These are phyloP conservation scores for Termitomyces titanicus DNA, from an alignment of 768 basidiomycete genomes.

Conservation along the genomic window DNA sequence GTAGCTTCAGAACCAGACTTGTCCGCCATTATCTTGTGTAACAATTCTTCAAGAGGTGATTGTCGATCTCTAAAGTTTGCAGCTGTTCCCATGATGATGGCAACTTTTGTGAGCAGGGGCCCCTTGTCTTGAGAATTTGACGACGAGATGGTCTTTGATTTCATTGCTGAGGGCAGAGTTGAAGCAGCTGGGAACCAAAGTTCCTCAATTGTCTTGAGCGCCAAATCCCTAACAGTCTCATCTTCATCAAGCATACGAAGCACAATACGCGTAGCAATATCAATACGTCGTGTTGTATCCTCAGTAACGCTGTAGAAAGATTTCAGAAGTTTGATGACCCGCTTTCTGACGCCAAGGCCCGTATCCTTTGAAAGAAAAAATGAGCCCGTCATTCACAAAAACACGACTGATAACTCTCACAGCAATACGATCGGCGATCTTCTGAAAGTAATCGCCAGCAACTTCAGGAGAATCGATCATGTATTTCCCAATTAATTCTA, in stretches of 20 bases:
- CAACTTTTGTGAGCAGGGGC: slow-evolving; percentile 59
- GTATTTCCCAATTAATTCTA: slow-evolving; percentile 97
- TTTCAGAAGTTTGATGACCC: slow-evolving; percentile 93
- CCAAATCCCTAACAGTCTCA: slow-evolving; percentile 91
- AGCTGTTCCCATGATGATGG: slow-evolving; percentile 83
- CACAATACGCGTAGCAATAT: slow-evolving; percentile 81
- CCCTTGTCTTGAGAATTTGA: slow-evolving; percentile 45
- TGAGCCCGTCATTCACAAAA: background rate
- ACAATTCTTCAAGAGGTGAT: slow-evolving; percentile 77
- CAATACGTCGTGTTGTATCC: slow-evolving; percentile 57
- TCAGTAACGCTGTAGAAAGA: slow-evolving; percentile 69
- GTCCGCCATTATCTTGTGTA: slow-evolving; percentile 77
- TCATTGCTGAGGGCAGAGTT: slow-evolving; percentile 31
- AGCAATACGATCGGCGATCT: slow-evolving; percentile 86
- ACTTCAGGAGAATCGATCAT: slow-evolving; percentile 86
- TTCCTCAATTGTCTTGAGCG: slow-evolving; percentile 86
- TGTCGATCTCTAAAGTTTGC: slow-evolving; percentile 81
- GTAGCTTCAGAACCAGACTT: slow-evolving; percentile 58
- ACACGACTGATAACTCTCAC: slow-evolving; percentile 40
- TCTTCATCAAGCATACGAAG: slow-evolving; percentile 90
- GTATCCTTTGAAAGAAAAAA: slow-evolving; percentile 62
- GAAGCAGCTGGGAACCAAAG: slow-evolving; percentile 68
- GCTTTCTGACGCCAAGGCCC: slow-evolving; percentile 88
- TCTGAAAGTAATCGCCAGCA: slow-evolving; percentile 85
- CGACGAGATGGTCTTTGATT: slow-evolving; percentile 28